These are phyloP conservation scores for Oehlia diaphana DNA, from an alignment of 192 early-diverging fungal genomes.

Conservation along the genomic window DNA sequence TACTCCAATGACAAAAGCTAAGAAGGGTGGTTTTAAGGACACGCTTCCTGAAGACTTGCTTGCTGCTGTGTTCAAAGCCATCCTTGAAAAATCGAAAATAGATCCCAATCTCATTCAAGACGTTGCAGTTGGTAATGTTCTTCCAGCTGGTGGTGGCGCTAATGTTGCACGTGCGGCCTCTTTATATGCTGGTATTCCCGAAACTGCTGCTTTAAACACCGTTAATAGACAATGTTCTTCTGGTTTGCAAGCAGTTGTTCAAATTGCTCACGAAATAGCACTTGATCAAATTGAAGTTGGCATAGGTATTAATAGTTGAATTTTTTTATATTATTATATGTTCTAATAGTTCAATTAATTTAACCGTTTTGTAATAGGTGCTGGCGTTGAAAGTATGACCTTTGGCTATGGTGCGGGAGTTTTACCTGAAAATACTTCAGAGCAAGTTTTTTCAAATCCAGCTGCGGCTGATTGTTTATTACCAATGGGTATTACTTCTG, in stretches of 20 bases:
- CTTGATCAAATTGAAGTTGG: constrained; percentile 86
- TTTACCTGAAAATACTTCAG: constrained; percentile 73
- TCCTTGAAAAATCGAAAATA: constrained; percentile 74
- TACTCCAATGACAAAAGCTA: constrained; percentile 71
- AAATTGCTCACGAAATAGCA: constrained; percentile 84
- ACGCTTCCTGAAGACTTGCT: constrained; percentile 76
- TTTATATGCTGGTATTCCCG: constrained; percentile 87
- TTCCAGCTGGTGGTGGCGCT: constrained; percentile 87
- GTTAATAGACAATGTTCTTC: constrained; percentile 95
- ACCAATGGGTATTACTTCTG: constrained; percentile 94
- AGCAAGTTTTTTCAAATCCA: constrained; percentile 68
- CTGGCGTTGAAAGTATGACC: constrained; percentile 92
- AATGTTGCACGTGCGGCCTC: constrained; percentile 86
- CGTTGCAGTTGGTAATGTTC: constrained; percentile 91
- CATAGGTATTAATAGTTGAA: constrained; percentile 56
- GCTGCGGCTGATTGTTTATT: constrained; percentile 80
- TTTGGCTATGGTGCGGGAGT: constrained; percentile 80
- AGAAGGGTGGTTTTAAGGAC: constrained; percentile 82
- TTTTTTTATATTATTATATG: background rate
- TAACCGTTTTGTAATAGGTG: constrained; percentile 31
- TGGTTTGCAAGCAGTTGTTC: constrained; percentile 84
- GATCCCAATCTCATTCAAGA: constrained; percentile 87
- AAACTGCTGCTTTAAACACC: constrained; percentile 75
- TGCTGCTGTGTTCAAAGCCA: constrained; percentile 72
- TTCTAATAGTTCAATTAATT: background rate